These are phyloP conservation scores for Proliferodiscus dingleyae DNA, from an alignment of 2,329 filamentous ascomycete genomes.

Conservation along the genomic window DNA sequence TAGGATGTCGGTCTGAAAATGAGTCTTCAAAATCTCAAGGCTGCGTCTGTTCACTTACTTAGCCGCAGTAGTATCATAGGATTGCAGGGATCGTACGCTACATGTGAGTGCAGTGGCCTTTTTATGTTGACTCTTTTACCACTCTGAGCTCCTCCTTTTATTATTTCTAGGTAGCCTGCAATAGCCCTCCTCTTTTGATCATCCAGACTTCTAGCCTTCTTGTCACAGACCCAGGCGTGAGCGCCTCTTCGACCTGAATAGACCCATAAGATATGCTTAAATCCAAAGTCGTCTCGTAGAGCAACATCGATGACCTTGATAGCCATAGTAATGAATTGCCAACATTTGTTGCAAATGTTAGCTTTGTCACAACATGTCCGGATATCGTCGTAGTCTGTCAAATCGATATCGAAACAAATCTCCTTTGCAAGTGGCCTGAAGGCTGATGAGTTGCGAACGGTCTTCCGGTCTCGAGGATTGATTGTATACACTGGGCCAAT, in stretches of 20 bases:
- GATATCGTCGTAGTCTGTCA: slow-evolving; percentile 97
- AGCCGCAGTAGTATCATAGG: slow-evolving; percentile 1
- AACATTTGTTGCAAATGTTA: slow-evolving; percentile 90
- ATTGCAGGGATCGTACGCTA: slow-evolving; percentile 50
- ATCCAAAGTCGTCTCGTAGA: slow-evolving; percentile 90
- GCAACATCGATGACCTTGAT: slow-evolving; percentile 89
- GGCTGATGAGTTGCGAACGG: slow-evolving; percentile 69
- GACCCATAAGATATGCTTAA: slow-evolving; percentile 96
- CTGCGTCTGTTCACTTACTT: slow-evolving; percentile 55
- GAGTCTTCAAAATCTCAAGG: slow-evolving; percentile 73
- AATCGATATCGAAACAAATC: slow-evolving; percentile 97
- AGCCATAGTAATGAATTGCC: slow-evolving; percentile 96
- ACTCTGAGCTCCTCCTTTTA: slow-evolving; percentile 80
- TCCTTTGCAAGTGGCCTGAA: slow-evolving; percentile 91
- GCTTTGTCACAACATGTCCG: slow-evolving; percentile 92
- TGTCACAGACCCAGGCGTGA: slow-evolving; percentile 97
- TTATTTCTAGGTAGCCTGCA: slow-evolving; percentile 81
- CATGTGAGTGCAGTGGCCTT: slow-evolving; percentile 83
- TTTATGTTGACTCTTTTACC: slow-evolving; percentile 82
- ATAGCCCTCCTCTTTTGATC: slow-evolving; percentile 82
- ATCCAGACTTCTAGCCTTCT: slow-evolving; percentile 75
- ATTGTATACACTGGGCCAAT: slow-evolving; percentile 96
- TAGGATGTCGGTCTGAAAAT: slow-evolving; percentile 82
- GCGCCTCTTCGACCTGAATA: slow-evolving; percentile 95
- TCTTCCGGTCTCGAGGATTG: slow-evolving; percentile 91